Evolutionary conservation across 2,329 filamentous ascomycete genomes (phyloP).

Genomic region (Pseudogymnoascus sp.): DNA sequence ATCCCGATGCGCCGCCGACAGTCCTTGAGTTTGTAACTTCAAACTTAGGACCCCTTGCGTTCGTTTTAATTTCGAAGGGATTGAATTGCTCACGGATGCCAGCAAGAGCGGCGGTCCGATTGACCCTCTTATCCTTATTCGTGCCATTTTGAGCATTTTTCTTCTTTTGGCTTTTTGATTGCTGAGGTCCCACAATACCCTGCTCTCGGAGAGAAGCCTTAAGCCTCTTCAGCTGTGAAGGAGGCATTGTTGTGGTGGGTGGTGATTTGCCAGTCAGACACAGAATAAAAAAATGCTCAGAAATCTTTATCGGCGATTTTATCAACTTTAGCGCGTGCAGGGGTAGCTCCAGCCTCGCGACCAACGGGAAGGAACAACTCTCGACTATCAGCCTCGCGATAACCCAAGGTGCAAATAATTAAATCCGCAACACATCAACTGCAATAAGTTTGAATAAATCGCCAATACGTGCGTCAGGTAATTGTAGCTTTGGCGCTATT

Average conservation of each 20-base stretch:
- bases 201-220: slow-evolving; percentile 86
- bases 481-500: not conserved
- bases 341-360: slow-evolving; percentile 12
- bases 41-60: slow-evolving; percentile 73
- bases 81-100: slow-evolving; percentile 95
- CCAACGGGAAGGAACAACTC: not conserved
- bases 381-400: not conserved
- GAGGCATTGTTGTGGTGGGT: slow-evolving; percentile 60
- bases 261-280: slow-evolving; percentile 12
- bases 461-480: not conserved
- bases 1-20: slow-evolving; percentile 40
- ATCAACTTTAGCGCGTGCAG: slow-evolving; percentile 8
- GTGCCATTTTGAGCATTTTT: slow-evolving; percentile 61
- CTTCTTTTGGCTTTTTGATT: slow-evolving; percentile 92
- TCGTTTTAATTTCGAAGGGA: slow-evolving; percentile 88
- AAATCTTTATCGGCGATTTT: slow-evolving; percentile 16
- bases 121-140: slow-evolving; percentile 65
- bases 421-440: not conserved
- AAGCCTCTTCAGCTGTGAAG: slow-evolving; percentile 92
- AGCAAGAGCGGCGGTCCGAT: slow-evolving; percentile 70
- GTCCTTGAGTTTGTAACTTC: slow-evolving; percentile 67
- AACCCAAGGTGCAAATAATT: not conserved
- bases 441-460: not conserved
- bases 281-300: slow-evolving; percentile 21
- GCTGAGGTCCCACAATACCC: slow-evolving; percentile 82